These are phyloP conservation scores for Oxytropis ochrocephala DNA, from an alignment of 306 rosid species.

Conservation along the genomic window DNA sequence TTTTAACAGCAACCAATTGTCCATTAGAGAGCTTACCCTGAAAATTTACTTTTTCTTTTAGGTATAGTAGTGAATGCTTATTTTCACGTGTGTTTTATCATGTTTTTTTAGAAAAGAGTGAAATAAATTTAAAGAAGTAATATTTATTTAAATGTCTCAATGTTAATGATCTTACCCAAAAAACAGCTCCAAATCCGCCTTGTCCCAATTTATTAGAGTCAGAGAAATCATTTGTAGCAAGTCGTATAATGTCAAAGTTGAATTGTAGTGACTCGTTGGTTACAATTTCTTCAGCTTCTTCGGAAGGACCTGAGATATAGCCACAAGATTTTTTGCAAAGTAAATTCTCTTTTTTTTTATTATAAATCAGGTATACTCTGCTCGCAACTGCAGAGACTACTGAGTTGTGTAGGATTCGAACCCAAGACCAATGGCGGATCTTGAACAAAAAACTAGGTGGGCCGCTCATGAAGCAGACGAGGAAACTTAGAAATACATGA, in stretches of 20 bases:
- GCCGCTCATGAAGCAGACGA: too few relatives aligned
- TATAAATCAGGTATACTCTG: too few relatives aligned
- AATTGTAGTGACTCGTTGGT: conserved; percentile 4
- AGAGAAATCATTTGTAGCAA: conserved; percentile 27
- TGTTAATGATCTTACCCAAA: not conserved
- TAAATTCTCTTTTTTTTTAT: too few relatives aligned
- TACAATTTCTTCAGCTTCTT: not conserved
- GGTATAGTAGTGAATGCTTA: not conserved
- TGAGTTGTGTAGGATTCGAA: too few relatives aligned
- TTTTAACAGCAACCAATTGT: conserved; percentile 25
- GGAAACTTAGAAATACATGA: too few relatives aligned
- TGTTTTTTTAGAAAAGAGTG: too few relatives aligned
- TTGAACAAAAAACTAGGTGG: too few relatives aligned
- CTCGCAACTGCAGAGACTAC: too few relatives aligned
- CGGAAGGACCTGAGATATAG: not conserved
- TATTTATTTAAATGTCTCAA: not conserved
- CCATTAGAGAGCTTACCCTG: conserved; percentile 21
- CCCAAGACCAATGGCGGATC: too few relatives aligned
- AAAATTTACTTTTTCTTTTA: not conserved
- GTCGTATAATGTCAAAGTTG: conserved; percentile 12
- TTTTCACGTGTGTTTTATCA: too few relatives aligned
- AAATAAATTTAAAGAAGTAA: not conserved
- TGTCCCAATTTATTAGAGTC: conserved; percentile 29
- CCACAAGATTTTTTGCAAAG: not conserved
- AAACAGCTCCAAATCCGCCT: conserved; percentile 37